Evolutionary conservation across 75 land plant genomes (phyloP).

Genomic region (Pinus albicaulis): DNA sequence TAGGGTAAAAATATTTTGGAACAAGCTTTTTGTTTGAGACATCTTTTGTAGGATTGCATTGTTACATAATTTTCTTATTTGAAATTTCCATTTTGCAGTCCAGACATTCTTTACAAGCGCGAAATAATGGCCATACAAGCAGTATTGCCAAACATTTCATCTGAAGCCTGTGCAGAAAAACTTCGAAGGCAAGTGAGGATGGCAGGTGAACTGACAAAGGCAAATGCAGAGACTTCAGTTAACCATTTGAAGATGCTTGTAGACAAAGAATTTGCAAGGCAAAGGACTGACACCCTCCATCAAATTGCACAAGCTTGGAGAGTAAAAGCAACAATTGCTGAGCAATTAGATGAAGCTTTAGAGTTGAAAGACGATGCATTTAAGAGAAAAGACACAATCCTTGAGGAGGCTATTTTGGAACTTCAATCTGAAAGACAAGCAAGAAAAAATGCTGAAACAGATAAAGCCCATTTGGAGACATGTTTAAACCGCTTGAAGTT

Average conservation of each 20-base stretch:
- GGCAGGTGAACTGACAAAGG: no score
- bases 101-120: no score
- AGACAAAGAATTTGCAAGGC: no score
- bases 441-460: slow-evolving; percentile 17
- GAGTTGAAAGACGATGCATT: no score
- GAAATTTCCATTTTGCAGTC: neutral
- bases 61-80: neutral
- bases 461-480: slow-evolving; percentile 21
- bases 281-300: no score
- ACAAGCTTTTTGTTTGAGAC: neutral
- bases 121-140: neutral
- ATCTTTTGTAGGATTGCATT: neutral
- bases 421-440: slow-evolving; percentile 26
- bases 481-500: no score
- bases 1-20: neutral
- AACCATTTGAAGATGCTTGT: no score
- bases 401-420: slow-evolving; percentile 18
- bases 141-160: neutral
- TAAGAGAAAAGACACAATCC: neutral
- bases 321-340: no score
- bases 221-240: no score
- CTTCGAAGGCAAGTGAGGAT: no score
- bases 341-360: no score
- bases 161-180: neutral
- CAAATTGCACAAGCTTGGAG: no score